A percentile compares a stretch with the other conserved stretches of the same genome.
Conservation (phyloP, 192 early-diverging fungal species). For the Mortierella claussenii region DNA sequence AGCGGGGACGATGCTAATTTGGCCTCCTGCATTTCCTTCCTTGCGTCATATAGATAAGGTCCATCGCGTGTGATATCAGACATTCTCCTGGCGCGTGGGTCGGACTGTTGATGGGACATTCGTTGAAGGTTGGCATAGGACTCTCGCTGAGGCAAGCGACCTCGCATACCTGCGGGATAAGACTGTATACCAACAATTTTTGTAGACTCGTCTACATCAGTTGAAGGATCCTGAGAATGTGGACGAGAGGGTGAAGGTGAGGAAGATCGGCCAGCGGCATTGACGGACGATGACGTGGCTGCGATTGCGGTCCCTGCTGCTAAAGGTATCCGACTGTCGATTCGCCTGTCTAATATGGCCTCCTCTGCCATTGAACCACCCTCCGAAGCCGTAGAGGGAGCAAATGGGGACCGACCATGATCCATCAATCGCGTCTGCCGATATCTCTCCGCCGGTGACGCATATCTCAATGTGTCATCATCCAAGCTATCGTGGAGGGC, state of each 20-base stretch:
- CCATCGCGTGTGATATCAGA: slow-evolving; percentile 49
- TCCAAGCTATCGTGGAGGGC: slow-evolving; percentile 3
- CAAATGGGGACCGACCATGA: slow-evolving; percentile 1
- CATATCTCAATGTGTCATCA: slow-evolving; percentile 23
- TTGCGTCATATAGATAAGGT: slow-evolving; percentile 31
- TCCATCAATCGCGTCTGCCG: slow-evolving; percentile 28
- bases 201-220: background rate
- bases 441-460: slow-evolving; percentile 39
- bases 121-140: slow-evolving; percentile 43
- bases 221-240: background rate
- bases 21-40: slow-evolving; percentile 3
- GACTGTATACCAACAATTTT: background rate
- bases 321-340: slow-evolving; percentile 1
- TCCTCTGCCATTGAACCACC: background rate
- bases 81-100: slow-evolving; percentile 45
- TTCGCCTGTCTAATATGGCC: slow-evolving; percentile 1
- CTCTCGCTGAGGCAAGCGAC: slow-evolving; percentile 14
- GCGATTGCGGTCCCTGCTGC: background rate
- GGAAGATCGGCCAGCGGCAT: background rate
- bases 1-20: no score
- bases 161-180: background rate
- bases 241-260: background rate
- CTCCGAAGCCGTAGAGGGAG: background rate
- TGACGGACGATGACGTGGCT: background rate
- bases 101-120: slow-evolving; percentile 36